These are phyloP conservation scores for Phragmites australis DNA, from an alignment of 176 grass and related monocot genomes.

Conservation along the genomic window DNA sequence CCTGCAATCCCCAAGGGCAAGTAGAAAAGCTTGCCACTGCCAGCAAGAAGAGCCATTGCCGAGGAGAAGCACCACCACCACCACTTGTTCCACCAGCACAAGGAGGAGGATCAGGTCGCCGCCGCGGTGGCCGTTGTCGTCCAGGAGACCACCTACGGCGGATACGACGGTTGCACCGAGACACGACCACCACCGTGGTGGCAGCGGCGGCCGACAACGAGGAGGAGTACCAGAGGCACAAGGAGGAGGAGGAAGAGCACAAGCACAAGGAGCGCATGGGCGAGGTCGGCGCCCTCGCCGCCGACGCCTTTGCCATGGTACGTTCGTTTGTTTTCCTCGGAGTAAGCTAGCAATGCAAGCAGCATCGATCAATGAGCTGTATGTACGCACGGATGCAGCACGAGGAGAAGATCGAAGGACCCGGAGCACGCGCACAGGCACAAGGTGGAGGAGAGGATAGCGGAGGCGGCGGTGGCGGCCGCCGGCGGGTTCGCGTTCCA, in stretches of 20 bases:
- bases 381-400: too few species aligned
- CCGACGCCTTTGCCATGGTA: conserved; percentile 56
- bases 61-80: conserved; percentile 39
- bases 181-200: conserved; percentile 3
- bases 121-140: neutral
- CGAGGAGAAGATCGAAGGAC: conserved; percentile 61
- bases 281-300: conserved; percentile 38
- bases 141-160: conserved; percentile 27
- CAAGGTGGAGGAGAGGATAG: conserved; percentile 52
- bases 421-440: conserved; percentile 50
- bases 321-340: neutral
- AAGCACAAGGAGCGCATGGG: conserved; percentile 58
- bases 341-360: too few species aligned
- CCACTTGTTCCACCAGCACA: conserved; percentile 48
- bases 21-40: neutral
- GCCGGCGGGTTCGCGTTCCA: conserved; percentile 49
- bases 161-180: conserved; percentile 3
- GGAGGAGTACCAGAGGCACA: conserved; percentile 34
- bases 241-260: conserved; percentile 54
- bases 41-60: neutral
- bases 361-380: too few species aligned
- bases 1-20: too few species aligned
- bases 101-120: conserved; percentile 32
- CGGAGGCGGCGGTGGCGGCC: conserved; percentile 33
- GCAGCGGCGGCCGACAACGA: conserved; percentile 1